These are phyloP conservation scores for Colletotrichum lupini DNA, from an alignment of 2,329 filamentous ascomycete species.

Conservation along the genomic window DNA sequence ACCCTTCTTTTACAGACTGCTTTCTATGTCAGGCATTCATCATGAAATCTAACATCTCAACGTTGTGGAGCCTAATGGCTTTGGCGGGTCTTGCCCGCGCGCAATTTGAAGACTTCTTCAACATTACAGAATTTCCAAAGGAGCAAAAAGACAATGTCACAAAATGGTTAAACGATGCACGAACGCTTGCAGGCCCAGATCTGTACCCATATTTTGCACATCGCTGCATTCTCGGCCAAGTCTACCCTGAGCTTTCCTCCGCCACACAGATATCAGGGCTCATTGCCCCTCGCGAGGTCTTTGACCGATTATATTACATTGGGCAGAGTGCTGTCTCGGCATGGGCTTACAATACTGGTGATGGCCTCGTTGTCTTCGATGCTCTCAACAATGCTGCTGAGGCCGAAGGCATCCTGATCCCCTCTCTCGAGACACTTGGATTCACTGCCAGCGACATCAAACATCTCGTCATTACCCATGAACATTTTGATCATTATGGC, in stretches of 20 bases:
- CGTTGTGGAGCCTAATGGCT: background rate
- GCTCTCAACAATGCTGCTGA: slow-evolving; percentile 9
- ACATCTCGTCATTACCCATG: slow-evolving; percentile 42
- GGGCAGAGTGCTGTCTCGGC: slow-evolving; percentile 39
- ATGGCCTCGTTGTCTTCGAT: slow-evolving; percentile 36
- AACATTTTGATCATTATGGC: slow-evolving; percentile 44
- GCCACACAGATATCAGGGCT: slow-evolving; percentile 32
- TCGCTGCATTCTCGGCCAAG: slow-evolving; percentile 25
- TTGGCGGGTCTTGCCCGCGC: background rate
- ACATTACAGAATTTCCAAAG: slow-evolving; percentile 20
- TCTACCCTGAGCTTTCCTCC: slow-evolving; percentile 14
- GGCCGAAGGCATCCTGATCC: slow-evolving; percentile 24
- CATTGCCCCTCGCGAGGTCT: slow-evolving; percentile 35
- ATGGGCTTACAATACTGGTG: slow-evolving; percentile 43
- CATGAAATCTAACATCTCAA: background rate
- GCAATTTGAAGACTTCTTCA: slow-evolving; percentile 11
- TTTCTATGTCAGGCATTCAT: background rate
- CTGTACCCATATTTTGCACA: slow-evolving; percentile 21
- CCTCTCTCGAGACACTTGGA: slow-evolving; percentile 33
- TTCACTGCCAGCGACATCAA: slow-evolving; percentile 42
- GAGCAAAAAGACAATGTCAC: slow-evolving; percentile 29
- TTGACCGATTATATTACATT: slow-evolving; percentile 40
- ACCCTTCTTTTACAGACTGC: too few relatives aligned
- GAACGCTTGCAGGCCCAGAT: background rate
- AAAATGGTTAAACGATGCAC: slow-evolving; percentile 7